phyloP scores from a whole-genome alignment of 768 basidiomycete genomes.

The Leucocoprinus leucothites region DNA sequence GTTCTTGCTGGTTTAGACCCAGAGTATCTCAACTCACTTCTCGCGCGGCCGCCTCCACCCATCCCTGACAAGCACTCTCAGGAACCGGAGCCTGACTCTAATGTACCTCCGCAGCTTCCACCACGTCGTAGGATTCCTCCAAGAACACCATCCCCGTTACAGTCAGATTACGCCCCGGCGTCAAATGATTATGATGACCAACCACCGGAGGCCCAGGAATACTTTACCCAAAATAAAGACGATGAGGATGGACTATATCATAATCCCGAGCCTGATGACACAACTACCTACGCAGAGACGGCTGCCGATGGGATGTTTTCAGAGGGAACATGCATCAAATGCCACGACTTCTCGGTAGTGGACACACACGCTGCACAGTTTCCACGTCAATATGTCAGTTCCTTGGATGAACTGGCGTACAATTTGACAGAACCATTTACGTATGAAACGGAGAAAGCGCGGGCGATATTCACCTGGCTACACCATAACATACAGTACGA shows the following conservation, averaged over 20 bases:
- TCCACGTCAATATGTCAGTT: constrained; percentile 36
- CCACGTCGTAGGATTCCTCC: constrained; percentile 3
- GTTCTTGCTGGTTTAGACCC: constrained; percentile 11
- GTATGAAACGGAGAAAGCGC: constrained; percentile 41
- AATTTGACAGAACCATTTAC: constrained; percentile 39
- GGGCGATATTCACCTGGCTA: constrained; percentile 46
- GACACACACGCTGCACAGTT: constrained; percentile 43
- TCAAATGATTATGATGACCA: background rate
- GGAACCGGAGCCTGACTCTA: constrained; percentile 5
- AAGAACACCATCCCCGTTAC: background rate
- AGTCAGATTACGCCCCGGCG: background rate
- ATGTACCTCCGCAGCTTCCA: background rate
- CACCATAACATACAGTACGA: constrained; percentile 47
- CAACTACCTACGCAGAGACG: background rate
- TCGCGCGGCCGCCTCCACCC: constrained; percentile 17
- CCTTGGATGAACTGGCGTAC: constrained; percentile 36
- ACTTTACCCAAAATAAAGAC: background rate
- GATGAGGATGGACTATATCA: background rate
- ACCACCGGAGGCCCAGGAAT: background rate
- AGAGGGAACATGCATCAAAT: constrained; percentile 34
- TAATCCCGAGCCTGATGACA: background rate
- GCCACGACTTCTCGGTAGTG: constrained; percentile 38
- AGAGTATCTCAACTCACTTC: constrained; percentile 5
- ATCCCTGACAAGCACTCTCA: constrained; percentile 18
- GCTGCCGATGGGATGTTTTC: background rate